Base-by-base conservation (phyloP, 805 yeast genomes). In the Wickerhamomyces queroliae region DNA sequence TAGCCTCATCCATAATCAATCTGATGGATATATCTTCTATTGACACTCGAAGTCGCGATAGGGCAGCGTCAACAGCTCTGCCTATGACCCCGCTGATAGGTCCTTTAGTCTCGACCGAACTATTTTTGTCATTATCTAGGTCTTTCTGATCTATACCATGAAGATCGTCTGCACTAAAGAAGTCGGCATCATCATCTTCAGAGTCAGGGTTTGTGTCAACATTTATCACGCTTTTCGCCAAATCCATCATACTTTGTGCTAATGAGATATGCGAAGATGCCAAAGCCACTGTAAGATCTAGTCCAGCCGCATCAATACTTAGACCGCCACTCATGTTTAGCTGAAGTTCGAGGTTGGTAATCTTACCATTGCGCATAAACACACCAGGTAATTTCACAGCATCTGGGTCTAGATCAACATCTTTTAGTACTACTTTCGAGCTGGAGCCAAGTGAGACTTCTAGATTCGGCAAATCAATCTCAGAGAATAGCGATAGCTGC, bases 401-500 rank as follows among this genome's bases (percentile, higher is more conserved):
- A 23, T 82, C 87, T 0, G 87, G 78, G 53, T 84, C 91, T 22
- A 90, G 61, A 36, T 78, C 70, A 9, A 90, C 75, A 56, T 86
- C 81, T 33, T 74, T 70, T 15, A 74, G 70, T 42, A 65, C 67
- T 58, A 70, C 72, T 58, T 65, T 62, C 15, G 68, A 66, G 40
- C 67, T 71, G 4, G 80, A 65, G 1, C 86, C 85, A 17, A 86
- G 63, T 5, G 95, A 80, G 0, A 90, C 88, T 52, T 88, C 93
- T 38, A 90, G 59, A 54, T 88, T 83, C 16, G 88, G 83, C 16
- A 88, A 66, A 58, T 89, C 95, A 18, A 89, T 74, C 48, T 82
- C 84, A 1, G 95, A 83, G 53, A 90, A 86, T 31, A 90, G 63
- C 13, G 90, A 78, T 33, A 89, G 74, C 59, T 87, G 91, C 56